Evolutionary conservation across 257 asterid genomes (phyloP).

Genomic region (Solanum boliviense): DNA sequence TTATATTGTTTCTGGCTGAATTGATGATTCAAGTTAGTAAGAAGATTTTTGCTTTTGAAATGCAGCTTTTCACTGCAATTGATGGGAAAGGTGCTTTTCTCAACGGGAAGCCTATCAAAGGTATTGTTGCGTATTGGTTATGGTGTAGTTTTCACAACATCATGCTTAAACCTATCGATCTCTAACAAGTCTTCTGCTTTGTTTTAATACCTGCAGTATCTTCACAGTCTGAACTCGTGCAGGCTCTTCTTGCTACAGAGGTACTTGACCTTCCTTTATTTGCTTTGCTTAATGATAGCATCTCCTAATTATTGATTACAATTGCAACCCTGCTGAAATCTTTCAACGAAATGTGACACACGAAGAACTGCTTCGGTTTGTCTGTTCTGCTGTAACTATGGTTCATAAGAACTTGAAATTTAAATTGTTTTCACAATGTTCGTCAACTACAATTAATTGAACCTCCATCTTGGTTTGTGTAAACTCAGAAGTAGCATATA

Average conservation of each 20-base stretch:
- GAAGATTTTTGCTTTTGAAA: conserved; percentile 3
- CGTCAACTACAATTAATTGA: neutral
- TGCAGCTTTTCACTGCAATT: conserved; percentile 68
- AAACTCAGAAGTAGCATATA: neutral
- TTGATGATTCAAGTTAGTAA: neutral
- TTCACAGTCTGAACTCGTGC: conserved; percentile 70
- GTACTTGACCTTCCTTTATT: conserved; percentile 18
- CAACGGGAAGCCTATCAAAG: conserved; percentile 64
- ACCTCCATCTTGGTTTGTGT: neutral
- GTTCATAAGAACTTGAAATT: neutral
- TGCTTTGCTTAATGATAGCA: neutral
- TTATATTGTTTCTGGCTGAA: neutral
- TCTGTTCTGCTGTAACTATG: neutral
- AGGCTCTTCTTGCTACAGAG: conserved; percentile 84
- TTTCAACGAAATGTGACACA: neutral
- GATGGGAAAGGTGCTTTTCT: conserved; percentile 69
- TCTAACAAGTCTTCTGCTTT: neutral
- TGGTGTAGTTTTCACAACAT: neutral
- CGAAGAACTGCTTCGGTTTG: neutral
- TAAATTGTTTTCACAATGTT: neutral
- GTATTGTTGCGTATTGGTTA: conserved; percentile 14
- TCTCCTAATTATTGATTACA: neutral
- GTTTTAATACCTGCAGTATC: conserved; percentile 41
- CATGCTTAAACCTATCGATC: neutral
- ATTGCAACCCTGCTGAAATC: neutral